Evolutionary conservation across 192 early-diverging fungal species (phyloP).

Genomic region (Rhizophagus clarus): DNA sequence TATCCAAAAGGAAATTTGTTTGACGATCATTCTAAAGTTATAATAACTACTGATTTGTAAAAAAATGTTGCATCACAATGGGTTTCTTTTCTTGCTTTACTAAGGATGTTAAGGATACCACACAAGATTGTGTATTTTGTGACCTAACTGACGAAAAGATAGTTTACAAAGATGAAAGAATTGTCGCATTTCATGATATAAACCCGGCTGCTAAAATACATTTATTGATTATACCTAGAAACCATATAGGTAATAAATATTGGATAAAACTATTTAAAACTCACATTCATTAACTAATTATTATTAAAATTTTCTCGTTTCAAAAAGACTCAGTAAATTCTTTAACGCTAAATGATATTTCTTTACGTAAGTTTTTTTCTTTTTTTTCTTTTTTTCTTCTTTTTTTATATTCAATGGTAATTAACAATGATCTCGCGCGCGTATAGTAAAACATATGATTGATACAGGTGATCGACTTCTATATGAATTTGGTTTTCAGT

Average conservation of each 20-base stretch:
- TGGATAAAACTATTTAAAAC: neutral
- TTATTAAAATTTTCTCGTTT: neutral
- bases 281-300: neutral
- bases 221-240: slow-evolving; percentile 44
- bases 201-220: slow-evolving; percentile 44
- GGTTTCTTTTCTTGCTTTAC: neutral
- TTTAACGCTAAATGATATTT: slow-evolving; percentile 31
- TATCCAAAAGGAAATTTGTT: no score
- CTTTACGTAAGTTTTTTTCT: slow-evolving; percentile 34
- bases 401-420: no score
- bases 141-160: neutral
- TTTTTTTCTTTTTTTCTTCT: neutral
- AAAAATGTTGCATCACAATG: no score
- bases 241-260: slow-evolving; percentile 38
- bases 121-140: slow-evolving; percentile 4
- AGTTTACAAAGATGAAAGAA: slow-evolving; percentile 40
- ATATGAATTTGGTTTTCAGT: slow-evolving; percentile 27
- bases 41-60: no score
- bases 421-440: slow-evolving; percentile 18
- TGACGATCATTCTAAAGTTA: no score
- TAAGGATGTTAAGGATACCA: neutral
- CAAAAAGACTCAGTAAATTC: slow-evolving; percentile 38
- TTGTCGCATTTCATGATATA: slow-evolving; percentile 48
- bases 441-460: slow-evolving; percentile 37
- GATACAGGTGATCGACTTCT: slow-evolving; percentile 37